Conservation (phyloP, 2,329 filamentous ascomycete genomes). For the Curvularia sp. region DNA sequence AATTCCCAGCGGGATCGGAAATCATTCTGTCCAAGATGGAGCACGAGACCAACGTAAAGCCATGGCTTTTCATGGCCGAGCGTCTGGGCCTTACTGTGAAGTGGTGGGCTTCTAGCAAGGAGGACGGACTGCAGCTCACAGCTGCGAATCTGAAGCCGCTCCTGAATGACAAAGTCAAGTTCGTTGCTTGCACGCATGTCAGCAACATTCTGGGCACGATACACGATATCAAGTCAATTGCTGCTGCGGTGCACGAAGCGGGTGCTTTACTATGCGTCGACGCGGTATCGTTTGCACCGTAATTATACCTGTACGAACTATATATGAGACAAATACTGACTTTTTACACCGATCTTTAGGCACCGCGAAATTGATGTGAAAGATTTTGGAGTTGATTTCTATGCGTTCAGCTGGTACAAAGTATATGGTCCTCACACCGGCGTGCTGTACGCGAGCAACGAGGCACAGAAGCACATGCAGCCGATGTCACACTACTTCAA, state of each 20-base stretch:
- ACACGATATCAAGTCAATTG: constrained; percentile 66
- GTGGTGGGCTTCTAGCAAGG: constrained; percentile 67
- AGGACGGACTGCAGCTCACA: constrained; percentile 64
- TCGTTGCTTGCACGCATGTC: constrained; percentile 76
- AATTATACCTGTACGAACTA: too few relatives aligned
- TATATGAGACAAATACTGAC: too few relatives aligned
- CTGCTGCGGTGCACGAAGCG: constrained; percentile 58
- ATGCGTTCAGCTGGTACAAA: constrained; percentile 83
- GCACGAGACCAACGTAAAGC: constrained; percentile 78
- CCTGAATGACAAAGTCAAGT: constrained; percentile 68
- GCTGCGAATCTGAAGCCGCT: constrained; percentile 64
- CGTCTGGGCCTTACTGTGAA: constrained; percentile 67
- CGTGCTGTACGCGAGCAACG: constrained; percentile 69
- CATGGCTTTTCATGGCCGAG: constrained; percentile 73
- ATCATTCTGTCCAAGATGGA: constrained; percentile 75
- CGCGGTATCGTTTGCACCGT: constrained; percentile 75
- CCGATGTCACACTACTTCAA: constrained; percentile 75
- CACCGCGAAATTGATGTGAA: constrained; percentile 74
- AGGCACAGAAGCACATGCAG: constrained; percentile 62
- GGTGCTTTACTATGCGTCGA: constrained; percentile 73
- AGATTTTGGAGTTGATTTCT: constrained; percentile 74
- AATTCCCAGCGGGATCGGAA: constrained; percentile 60
- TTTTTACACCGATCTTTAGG: too few relatives aligned
- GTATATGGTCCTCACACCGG: constrained; percentile 79
- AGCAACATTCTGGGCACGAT: constrained; percentile 78